Percentiles rank a stretch among this genome's conserved stretches.
Conservation (phyloP, 208 protist genomes). For the Leptomonas pyrrhocoris region DNA sequence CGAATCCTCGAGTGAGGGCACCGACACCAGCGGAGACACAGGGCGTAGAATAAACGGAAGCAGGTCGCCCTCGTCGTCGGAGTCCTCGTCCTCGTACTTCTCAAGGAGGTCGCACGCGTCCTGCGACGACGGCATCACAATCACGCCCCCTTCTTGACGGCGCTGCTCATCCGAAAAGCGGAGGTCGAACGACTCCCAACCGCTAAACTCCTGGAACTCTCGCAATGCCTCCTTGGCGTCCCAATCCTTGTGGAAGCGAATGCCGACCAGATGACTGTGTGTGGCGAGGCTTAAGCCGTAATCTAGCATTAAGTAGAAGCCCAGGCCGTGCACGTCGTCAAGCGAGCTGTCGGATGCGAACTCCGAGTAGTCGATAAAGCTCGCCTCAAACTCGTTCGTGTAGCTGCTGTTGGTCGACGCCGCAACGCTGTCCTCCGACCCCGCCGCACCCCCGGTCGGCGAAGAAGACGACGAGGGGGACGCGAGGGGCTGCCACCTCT, state of each 20-base stretch:
- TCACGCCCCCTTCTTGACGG: conserved; percentile 66
- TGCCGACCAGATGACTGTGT: conserved; percentile 76
- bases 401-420: not conserved
- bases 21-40: conserved; percentile 61
- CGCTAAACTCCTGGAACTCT: conserved; percentile 83
- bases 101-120: conserved; percentile 86
- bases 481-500: conserved; percentile 13
- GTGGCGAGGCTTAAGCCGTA: conserved; percentile 76
- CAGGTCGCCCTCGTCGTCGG: conserved; percentile 81
- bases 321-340: conserved; percentile 67
- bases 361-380: conserved; percentile 79
- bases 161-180: conserved; percentile 74
- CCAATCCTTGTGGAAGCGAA: conserved; percentile 69
- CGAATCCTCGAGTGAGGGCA: conserved; percentile 83
- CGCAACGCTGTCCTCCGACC: not conserved
- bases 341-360: conserved; percentile 65
- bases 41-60: conserved; percentile 85
- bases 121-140: conserved; percentile 80
- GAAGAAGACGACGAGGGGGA: not conserved
- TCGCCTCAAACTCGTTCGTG: conserved; percentile 63
- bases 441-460: not conserved
- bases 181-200: conserved; percentile 76
- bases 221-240: conserved; percentile 58
- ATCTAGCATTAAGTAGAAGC: conserved; percentile 81
- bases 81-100: conserved; percentile 90